Conservation (phyloP, 208 protist genomes). For the Crithidia thermophila region DNA sequence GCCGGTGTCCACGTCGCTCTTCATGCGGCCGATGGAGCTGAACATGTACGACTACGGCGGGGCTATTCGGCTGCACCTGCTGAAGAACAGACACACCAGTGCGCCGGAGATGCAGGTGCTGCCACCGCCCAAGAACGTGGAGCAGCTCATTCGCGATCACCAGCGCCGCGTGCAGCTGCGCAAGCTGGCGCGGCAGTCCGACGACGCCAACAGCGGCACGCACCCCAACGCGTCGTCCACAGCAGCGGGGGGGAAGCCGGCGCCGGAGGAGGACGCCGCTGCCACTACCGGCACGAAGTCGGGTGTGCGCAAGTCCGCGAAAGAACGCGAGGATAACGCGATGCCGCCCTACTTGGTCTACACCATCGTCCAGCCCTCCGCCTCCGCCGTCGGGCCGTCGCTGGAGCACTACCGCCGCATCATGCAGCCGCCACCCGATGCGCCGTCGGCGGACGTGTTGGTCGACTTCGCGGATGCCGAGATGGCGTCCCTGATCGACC, state of each 20-base stretch:
- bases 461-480: constrained; percentile 11
- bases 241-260: constrained; percentile 2
- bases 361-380: constrained; percentile 37
- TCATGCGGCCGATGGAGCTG: constrained; percentile 46
- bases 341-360: constrained; percentile 28
- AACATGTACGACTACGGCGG: constrained; percentile 56
- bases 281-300: background rate
- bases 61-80: constrained; percentile 34
- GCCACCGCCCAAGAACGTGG: constrained; percentile 37
- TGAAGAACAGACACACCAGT: constrained; percentile 24
- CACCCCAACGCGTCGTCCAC: no score
- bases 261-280: background rate
- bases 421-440: constrained; percentile 13
- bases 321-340: constrained; percentile 6
- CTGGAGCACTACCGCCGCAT: constrained; percentile 33
- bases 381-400: constrained; percentile 26
- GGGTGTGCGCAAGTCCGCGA: constrained; percentile 3
- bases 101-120: constrained; percentile 38
- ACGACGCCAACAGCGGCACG: background rate
- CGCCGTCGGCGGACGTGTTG: background rate
- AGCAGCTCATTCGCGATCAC: constrained; percentile 32
- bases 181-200: background rate
- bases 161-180: constrained; percentile 28
- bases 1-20: constrained; percentile 43
- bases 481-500: constrained; percentile 8